phyloP scores from a whole-genome alignment of 2,329 filamentous ascomycete genomes.

The Lachnellula hyalina region DNA sequence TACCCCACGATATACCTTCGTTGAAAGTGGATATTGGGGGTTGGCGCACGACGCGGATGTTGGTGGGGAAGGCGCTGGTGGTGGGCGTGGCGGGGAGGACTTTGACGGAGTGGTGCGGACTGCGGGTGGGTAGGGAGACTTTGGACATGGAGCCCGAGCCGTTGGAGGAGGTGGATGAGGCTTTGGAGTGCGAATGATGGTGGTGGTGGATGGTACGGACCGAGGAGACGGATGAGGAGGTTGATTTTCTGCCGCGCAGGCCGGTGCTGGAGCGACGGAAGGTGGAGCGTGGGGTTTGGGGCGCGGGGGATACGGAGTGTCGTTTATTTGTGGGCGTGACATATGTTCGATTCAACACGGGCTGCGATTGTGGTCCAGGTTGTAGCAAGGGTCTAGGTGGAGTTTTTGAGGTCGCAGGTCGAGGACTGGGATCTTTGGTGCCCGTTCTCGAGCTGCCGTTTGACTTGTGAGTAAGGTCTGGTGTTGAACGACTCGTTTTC shows the following conservation, averaged over 20 bases:
- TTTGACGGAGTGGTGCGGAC: conserved; percentile 87
- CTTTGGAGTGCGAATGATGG: conserved; percentile 85
- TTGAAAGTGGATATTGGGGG: conserved; percentile 49
- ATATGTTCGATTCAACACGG: conserved; percentile 32
- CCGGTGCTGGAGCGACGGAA: conserved; percentile 79
- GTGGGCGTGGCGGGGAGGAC: conserved; percentile 90
- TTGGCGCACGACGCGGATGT: conserved; percentile 74
- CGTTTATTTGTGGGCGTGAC: conserved; percentile 54
- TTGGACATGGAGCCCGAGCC: conserved; percentile 68
- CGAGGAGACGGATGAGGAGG: conserved; percentile 89
- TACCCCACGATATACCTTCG: conserved; percentile 48
- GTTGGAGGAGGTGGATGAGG: conserved; percentile 84
- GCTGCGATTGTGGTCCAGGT: conserved; percentile 30
- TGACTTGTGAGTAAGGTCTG: conserved; percentile 50
- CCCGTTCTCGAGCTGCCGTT: conserved; percentile 36
- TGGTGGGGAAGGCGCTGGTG: conserved; percentile 68
- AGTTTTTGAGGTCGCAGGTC: conserved; percentile 52
- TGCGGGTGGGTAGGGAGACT: conserved; percentile 59
- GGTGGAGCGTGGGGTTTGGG: conserved; percentile 80
- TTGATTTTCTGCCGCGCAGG: conserved; percentile 87
- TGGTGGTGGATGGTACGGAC: conserved; percentile 87
- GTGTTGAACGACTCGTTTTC: conserved; percentile 44
- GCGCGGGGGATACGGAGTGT: conserved; percentile 79
- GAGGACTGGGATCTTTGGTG: conserved; percentile 49
- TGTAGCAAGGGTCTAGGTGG: conserved; percentile 31